A percentile compares a stretch with the other conserved stretches of the same genome.
phyloP scores from a whole-genome alignment of 768 basidiomycete genomes.

The Lentinula lateritia region DNA sequence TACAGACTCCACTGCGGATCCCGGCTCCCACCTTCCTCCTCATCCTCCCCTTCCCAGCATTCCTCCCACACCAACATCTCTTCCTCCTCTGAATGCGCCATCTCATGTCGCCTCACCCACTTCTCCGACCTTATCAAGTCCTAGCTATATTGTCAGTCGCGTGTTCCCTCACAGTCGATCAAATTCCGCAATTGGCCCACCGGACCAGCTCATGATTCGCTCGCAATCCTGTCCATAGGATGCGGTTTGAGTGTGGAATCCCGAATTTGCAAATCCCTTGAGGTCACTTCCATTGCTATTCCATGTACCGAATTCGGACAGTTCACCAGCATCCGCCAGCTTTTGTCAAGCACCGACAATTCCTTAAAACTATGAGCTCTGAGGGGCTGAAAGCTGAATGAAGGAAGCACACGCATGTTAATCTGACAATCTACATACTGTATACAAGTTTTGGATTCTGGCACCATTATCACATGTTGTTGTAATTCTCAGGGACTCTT shows the following conservation, averaged over 20 bases:
- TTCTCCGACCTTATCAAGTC: neutral
- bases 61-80: neutral
- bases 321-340: no score
- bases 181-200: neutral
- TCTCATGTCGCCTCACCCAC: neutral
- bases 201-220: neutral
- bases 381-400: no score
- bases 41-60: constrained; percentile 10
- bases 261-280: no score
- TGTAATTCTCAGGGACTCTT: no score
- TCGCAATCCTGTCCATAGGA: no score
- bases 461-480: neutral
- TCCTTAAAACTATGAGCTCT: no score
- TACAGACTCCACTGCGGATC: neutral
- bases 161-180: constrained; percentile 3
- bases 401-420: neutral
- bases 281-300: no score
- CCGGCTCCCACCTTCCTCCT: constrained; percentile 7
- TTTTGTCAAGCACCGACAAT: no score
- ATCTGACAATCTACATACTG: neutral
- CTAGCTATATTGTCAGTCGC: constrained; percentile 4
- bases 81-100: neutral
- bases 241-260: no score
- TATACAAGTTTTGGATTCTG: neutral
- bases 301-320: no score